These are phyloP conservation scores for Hypoxylon sp. DNA, from an alignment of 2,329 filamentous ascomycete genomes.

Conservation along the genomic window DNA sequence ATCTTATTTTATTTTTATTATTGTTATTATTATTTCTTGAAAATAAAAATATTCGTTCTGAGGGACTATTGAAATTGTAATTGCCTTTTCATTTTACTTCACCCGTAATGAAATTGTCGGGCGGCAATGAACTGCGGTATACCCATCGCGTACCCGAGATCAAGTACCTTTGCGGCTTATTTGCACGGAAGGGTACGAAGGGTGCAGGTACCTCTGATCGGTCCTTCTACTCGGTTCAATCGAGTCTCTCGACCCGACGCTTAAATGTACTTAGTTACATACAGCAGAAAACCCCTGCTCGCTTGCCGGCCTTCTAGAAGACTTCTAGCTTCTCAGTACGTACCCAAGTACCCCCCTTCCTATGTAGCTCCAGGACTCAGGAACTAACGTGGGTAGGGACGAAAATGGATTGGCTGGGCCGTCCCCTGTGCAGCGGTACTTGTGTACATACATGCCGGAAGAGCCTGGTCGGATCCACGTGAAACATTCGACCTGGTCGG, in stretches of 20 bases:
- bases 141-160: not conserved
- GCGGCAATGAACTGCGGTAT: not conserved
- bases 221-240: constrained; percentile 38
- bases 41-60: not conserved
- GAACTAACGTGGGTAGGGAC: not conserved
- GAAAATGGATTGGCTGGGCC: not conserved
- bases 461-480: not conserved
- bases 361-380: not conserved
- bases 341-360: not conserved
- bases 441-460: not conserved
- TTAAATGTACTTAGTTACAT: no score
- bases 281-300: constrained; percentile 29
- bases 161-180: not conserved
- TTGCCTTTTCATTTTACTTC: not conserved
- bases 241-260: constrained; percentile 7
- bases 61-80: not conserved
- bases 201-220: constrained; percentile 12
- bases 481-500: not conserved
- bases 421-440: no score
- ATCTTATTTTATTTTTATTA: not conserved
- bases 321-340: constrained; percentile 23
- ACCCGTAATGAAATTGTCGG: not conserved
- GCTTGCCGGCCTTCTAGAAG: constrained; percentile 35
- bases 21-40: not conserved
- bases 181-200: not conserved